Evolutionary conservation across 768 basidiomycete species (phyloP), one percentile per base, ranked within the genome.

Genomic region (Tricholoma sp.): DNA sequence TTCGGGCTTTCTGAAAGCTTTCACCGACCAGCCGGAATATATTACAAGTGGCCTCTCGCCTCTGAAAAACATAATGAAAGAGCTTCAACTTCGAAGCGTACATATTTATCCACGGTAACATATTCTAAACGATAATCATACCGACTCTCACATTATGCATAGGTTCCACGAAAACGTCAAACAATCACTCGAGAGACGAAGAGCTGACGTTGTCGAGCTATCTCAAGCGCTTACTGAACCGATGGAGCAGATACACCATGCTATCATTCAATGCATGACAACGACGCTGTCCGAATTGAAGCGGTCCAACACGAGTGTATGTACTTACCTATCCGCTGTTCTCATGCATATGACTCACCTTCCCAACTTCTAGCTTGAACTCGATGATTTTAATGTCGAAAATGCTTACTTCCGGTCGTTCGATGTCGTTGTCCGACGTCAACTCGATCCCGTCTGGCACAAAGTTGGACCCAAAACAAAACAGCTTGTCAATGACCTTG

Each of bases 401-500:
- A 94, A 89, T 63, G 92, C 94, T 0, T 94, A 98, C 63, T 98
- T 98, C 70, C 84, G 85, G 33, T 92, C 90, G 1, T 99, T 98
- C 65, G 95, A 98, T 65, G 73, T 81, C 17, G 80, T 96, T 50
- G 94, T 98, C 2, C 84, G 95, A 3, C 82, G 84, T 32, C 93
- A 95, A 64, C 81, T 98, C 7, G 93, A 97, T 68, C 80, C 94
- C 0, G 88, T 97, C 6, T 98, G 97, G 96, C 94, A 98, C 70
- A 92, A 94, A 72, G 95, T 96, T 28, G 94, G 94, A 0, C 86
- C 91, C 1, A 88, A 83, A 58, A 98, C 95, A 4, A 94, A 91
- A 63, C 91, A 94, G 58, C 82, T 98, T 10, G 93, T 98, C 8
- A 82, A 78, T 51, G 96, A 98, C 67, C 81, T 99, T 15, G 85